These are phyloP conservation scores for Naumovozyma castellii DNA, from an alignment of 805 yeast species.

Conservation along the genomic window DNA sequence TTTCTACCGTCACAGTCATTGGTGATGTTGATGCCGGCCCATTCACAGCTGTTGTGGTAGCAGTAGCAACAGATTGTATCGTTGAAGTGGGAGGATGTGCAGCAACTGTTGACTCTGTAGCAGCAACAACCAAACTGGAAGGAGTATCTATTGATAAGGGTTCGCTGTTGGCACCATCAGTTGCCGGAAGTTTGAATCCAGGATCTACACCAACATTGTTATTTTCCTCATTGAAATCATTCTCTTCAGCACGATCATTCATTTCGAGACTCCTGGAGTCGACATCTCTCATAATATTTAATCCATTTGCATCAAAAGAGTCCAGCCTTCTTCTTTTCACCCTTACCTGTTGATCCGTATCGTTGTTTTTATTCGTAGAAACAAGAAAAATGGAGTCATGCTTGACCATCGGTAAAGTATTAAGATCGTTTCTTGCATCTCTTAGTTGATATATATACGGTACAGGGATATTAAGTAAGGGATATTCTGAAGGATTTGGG, in stretches of 20 bases:
- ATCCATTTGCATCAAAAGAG: background rate
- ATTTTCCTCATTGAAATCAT: background rate
- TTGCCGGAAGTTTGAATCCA: background rate
- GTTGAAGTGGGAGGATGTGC: too few species aligned
- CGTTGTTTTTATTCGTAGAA: too few species aligned
- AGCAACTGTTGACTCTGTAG: too few species aligned
- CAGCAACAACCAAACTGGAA: too few species aligned
- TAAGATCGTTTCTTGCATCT: background rate
- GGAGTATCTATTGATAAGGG: too few species aligned
- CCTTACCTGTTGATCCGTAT: background rate
- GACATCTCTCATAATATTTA: background rate
- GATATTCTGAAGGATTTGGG: slow-evolving; percentile 13
- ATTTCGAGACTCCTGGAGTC: too few species aligned
- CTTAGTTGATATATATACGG: slow-evolving; percentile 18
- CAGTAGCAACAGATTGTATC: too few species aligned
- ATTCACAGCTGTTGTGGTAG: background rate
- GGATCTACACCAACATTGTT: background rate
- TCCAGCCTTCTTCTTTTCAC: background rate
- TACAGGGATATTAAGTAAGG: slow-evolving; percentile 20
- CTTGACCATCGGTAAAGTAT: background rate
- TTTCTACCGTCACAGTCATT: background rate
- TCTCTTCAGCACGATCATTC: too few species aligned
- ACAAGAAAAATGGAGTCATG: too few species aligned
- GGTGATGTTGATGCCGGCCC: background rate
- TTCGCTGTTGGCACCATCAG: background rate